A percentile compares a stretch with the other conserved stretches of the same genome.
These are phyloP conservation scores for Fusarium sp. DNA, from an alignment of 2,329 filamentous ascomycete genomes.

Conservation along the genomic window DNA sequence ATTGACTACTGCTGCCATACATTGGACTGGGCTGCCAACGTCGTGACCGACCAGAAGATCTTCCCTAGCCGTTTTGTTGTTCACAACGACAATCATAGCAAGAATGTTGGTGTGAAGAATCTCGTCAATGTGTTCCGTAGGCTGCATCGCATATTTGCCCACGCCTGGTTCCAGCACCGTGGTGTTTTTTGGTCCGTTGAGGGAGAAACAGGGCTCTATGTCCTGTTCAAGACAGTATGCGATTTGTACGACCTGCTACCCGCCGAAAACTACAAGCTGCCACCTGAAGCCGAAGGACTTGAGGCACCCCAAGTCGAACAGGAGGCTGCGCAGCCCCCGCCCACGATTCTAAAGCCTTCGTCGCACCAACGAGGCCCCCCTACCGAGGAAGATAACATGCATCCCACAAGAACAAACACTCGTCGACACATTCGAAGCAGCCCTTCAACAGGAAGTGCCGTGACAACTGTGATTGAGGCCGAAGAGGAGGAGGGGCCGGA, in stretches of 20 bases:
- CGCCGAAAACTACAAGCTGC: conserved; percentile 95
- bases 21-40: conserved; percentile 95
- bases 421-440: conserved; percentile 84
- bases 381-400: conserved; percentile 62
- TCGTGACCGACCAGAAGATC: conserved; percentile 92
- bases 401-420: conserved; percentile 75
- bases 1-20: conserved; percentile 99
- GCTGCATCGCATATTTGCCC: conserved; percentile 95
- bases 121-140: conserved; percentile 95
- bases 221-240: conserved; percentile 97
- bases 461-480: conserved; percentile 85
- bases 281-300: conserved; percentile 89
- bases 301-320: conserved; percentile 62
- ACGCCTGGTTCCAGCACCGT: conserved; percentile 98
- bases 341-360: conserved; percentile 54
- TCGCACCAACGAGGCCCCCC: conserved; percentile 47
- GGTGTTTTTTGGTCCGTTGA: conserved; percentile 97
- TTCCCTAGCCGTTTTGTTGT: conserved; percentile 86
- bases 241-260: conserved; percentile 91
- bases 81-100: conserved; percentile 67
- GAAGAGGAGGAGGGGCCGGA: conserved; percentile 75
- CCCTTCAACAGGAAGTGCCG: conserved; percentile 80
- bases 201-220: conserved; percentile 88
- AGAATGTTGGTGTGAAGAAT: conserved; percentile 78
- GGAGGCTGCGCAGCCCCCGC: conserved; percentile 55